Evolutionary conservation across 1,139 yeast species (phyloP), one percentile per base, ranked within the genome.

Genomic region (Candida sp.): DNA sequence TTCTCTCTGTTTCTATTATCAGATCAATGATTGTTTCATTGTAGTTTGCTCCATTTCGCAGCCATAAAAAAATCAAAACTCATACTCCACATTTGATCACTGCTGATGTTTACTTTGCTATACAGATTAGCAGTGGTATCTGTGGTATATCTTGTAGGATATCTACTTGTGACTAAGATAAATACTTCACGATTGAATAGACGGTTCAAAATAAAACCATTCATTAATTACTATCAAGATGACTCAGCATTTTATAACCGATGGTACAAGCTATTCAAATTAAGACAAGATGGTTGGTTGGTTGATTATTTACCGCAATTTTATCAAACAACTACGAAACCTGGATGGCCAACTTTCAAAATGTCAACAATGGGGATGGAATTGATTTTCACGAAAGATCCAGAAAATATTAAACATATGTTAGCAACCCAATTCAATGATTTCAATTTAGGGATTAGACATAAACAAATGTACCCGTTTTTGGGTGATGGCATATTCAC

Each of bases 401-500:
- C 65, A 9, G 70, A 66, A 43, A 66, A 68, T 52, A 54, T 70
- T 49, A 60, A 69, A 53, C 71, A 73, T 4, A 42, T 66, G 34
- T 52, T 68, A 47, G 69, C 73, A n/a, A 68, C 73, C 22, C 73
- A 73, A 45, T 77, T 77, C 56, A 68, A 70, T 50, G 81, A 79
- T 49, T 79, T 71, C 54, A 65, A 70, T 12, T 68, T 79, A 40
- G 84, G 84, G 1, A 53, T 57, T 23, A 70, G 84, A 49, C 68
- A 71, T 49, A 55, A 54, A 5, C 70, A 65, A 25, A 67, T 79
- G 51, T 46, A 49, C 36, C 74, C 79, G 9, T 57, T 77, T 36
- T 61, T 79, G 43, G 84, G 84, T 2, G 74, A 77, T 48, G 84
- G 84, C 12, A 77, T 80, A 43, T 80, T 80, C 63, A 78, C 84